A percentile compares a stretch with the other conserved stretches of the same genome.
Evolutionary conservation across 192 early-diverging fungal genomes (phyloP).

Genomic region (Backusella circina): DNA sequence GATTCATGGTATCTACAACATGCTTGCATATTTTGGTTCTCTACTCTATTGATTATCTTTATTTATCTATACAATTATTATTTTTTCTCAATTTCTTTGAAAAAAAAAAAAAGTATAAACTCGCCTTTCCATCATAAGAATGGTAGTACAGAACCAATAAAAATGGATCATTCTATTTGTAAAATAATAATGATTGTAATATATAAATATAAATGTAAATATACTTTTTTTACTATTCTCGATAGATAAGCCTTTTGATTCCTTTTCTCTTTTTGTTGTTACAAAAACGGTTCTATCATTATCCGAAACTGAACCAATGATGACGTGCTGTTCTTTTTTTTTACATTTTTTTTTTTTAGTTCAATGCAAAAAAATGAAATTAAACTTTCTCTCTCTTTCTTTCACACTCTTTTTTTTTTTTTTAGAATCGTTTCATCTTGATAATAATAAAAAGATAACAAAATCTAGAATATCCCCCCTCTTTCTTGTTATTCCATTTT

Average conservation of each 20-base stretch:
- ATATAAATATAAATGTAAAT: too few relatives aligned
- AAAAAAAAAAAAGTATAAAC: not conserved
- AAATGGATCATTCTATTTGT: not conserved
- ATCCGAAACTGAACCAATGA: not conserved
- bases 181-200: not conserved
- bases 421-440: not conserved
- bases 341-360: not conserved
- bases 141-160: not conserved
- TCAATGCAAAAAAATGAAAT: not conserved
- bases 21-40: too few relatives aligned
- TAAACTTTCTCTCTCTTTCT: not conserved
- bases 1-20: too few relatives aligned
- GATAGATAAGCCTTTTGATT: not conserved
- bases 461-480: not conserved
- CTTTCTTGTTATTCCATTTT: not conserved
- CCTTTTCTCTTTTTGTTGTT: not conserved
- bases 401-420: not conserved
- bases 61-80: too few relatives aligned
- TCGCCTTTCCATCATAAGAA: not conserved
- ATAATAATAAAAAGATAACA: not conserved
- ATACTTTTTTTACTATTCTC: not conserved
- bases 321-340: not conserved
- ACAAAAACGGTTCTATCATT: not conserved
- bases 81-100: too few relatives aligned
- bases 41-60: too few relatives aligned